Base-by-base conservation (phyloP, 2,329 filamentous ascomycete genomes). In the Monascus ruber region DNA sequence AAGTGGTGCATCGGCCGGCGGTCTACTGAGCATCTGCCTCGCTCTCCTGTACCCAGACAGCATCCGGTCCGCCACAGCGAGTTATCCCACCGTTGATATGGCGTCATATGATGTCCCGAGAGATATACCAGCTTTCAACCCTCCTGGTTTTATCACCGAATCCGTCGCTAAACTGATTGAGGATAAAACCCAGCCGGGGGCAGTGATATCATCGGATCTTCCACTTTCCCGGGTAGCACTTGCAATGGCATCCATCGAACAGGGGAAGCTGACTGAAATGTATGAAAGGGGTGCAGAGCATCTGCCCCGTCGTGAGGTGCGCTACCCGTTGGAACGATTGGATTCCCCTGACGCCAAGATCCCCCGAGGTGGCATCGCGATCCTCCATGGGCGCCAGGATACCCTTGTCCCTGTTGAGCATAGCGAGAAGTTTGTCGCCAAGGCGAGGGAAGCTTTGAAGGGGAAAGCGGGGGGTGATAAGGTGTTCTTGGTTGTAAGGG, bases 311-410 rank as follows among this genome's bases (percentile, higher is more conserved):
- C 24, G 37, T 2, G 48, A 47, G 2, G 17, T 43, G 1, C 37
- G 58, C 3, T 58, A 52, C 45, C 59, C 58, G 1, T 37, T 60
- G 17, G 47, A 51, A 7, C 35, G 50, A n/a, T 40, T 65, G 4
- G 56, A 62, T 11, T 28, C 47, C 17, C 36, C 46, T 1, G 47
- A 39, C 5, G 42, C 45, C 5, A 40, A 36, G 26, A 33, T 63
- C 5, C 58, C 61, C 1, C 45, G 45, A 0, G 58, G 55, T 10
- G 56, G 56, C 0, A 48, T 58, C 27, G 53, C 47, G 36, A 44
- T 66, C n/a, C 29, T 62, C 10, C 62, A 65, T 34, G 61, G 61
- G 2, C 42, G 39, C 8, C 47, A 55, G 11, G 62, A 65, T 47
- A 49, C 40, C 17, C 35, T 58, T 4, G 55, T 64, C 9, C 53